phyloP scores from a whole-genome alignment of 129 eudicot genomes.

The Centrapalus pauciflorus region DNA sequence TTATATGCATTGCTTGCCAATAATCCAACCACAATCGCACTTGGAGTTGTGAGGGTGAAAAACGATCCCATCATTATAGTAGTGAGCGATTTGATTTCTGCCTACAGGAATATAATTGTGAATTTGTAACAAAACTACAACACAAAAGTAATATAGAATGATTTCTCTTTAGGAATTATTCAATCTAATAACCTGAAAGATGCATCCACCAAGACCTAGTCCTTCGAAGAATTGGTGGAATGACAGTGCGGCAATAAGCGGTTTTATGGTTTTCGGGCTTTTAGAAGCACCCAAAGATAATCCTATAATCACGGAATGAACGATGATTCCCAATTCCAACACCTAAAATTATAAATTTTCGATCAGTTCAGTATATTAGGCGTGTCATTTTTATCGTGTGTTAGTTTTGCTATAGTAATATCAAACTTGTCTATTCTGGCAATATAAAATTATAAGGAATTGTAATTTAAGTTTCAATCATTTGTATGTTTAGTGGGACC shows the following conservation, averaged over 20 bases:
- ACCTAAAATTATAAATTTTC: too few relatives aligned
- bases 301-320: slow-evolving; percentile 53
- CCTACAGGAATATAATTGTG: slow-evolving; percentile 19
- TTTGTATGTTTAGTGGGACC: too few relatives aligned
- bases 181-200: slow-evolving; percentile 37
- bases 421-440: too few relatives aligned
- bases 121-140: background rate
- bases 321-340: slow-evolving; percentile 44
- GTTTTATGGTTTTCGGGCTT: slow-evolving; percentile 43
- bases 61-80: slow-evolving; percentile 29
- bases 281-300: slow-evolving; percentile 48
- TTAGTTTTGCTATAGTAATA: too few relatives aligned
- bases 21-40: slow-evolving; percentile 47
- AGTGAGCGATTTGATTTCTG: slow-evolving; percentile 34
- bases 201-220: slow-evolving; percentile 54
- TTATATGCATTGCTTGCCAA: slow-evolving; percentile 32
- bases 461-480: too few relatives aligned
- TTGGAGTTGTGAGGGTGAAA: slow-evolving; percentile 51
- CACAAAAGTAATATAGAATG: background rate
- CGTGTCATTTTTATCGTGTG: too few relatives aligned
- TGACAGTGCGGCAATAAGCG: slow-evolving; percentile 43
- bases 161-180: background rate
- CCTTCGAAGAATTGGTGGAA: slow-evolving; percentile 62
- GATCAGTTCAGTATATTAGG: too few relatives aligned
- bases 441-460: too few relatives aligned